Conservation (phyloP, 2,329 filamentous ascomycete species). For the Cladobotryum mycophilum region DNA sequence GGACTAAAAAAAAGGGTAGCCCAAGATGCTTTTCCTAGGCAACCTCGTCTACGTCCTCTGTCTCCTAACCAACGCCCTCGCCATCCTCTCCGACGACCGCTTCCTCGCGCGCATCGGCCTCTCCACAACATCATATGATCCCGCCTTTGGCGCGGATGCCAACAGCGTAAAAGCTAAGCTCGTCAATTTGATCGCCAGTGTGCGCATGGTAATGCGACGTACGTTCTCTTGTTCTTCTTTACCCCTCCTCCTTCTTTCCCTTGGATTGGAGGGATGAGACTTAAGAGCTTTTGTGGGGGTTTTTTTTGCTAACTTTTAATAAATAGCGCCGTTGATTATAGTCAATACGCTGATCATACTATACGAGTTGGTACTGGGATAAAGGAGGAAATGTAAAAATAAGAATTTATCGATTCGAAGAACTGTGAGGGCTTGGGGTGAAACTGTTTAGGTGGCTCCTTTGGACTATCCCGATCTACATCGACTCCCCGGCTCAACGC, state of each 20-base stretch:
- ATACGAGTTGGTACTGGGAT: conserved; percentile 60
- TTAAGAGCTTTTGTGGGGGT: not conserved
- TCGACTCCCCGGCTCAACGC: no score
- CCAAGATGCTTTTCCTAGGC: conserved; percentile 60
- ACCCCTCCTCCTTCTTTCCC: not conserved
- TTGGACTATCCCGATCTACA: no score
- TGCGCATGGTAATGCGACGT: conserved; percentile 92
- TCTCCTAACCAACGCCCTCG: conserved; percentile 89
- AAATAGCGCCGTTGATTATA: conserved; percentile 74
- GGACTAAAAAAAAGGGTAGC: not conserved
- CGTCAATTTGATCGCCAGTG: conserved; percentile 82
- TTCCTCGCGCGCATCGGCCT: conserved; percentile 85
- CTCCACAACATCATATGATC: conserved; percentile 62
- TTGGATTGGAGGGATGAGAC: not conserved
- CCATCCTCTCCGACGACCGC: conserved; percentile 88
- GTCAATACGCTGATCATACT: conserved; percentile 78
- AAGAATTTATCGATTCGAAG: not conserved
- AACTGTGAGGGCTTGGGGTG: no score
- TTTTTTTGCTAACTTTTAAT: not conserved
- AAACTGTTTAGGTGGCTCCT: no score
- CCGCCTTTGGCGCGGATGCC: conserved; percentile 72
- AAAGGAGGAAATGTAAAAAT: not conserved
- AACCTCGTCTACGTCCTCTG: conserved; percentile 73
- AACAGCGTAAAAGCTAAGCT: conserved; percentile 75
- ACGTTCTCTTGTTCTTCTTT: conserved; percentile 19